phyloP scores from a whole-genome alignment of 176 grass and related monocot genomes.

The Dactylis glomerata region DNA sequence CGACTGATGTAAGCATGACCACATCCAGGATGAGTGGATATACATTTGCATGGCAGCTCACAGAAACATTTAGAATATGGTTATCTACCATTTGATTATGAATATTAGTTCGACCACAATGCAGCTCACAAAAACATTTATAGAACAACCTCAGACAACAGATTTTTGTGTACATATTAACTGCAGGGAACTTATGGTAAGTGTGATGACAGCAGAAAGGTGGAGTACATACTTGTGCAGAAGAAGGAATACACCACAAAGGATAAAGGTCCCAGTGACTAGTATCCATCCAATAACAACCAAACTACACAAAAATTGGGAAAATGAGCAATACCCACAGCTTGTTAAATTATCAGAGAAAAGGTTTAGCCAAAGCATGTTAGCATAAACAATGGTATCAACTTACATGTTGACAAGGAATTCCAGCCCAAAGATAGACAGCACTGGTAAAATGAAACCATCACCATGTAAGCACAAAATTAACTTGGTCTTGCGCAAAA shows the following conservation, averaged over 20 bases:
- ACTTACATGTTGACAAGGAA: constrained; percentile 88
- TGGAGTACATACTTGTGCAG: constrained; percentile 77
- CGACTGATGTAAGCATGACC: neutral
- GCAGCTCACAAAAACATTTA: neutral
- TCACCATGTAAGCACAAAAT: constrained; percentile 34
- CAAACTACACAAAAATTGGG: constrained; percentile 53
- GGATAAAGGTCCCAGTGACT: constrained; percentile 84
- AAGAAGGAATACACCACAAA: constrained; percentile 88
- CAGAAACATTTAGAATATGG: too few relatives aligned
- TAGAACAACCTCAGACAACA: neutral
- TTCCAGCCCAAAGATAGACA: constrained; percentile 72
- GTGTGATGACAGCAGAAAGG: neutral
- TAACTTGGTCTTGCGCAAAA: constrained; percentile 1
- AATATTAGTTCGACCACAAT: neutral
- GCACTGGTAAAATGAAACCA: constrained; percentile 52
- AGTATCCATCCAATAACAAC: constrained; percentile 90
- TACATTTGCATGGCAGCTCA: neutral
- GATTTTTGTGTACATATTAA: neutral
- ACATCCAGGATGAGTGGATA: constrained; percentile 9
- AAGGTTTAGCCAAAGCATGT: neutral
- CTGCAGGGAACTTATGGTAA: neutral
- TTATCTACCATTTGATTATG: neutral
- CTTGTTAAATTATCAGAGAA: constrained; percentile 2
- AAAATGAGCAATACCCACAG: neutral
- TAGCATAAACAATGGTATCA: constrained; percentile 10